Evolutionary conservation across 1,139 yeast species (phyloP).

Genomic region (Yamadazyma dushanensis): DNA sequence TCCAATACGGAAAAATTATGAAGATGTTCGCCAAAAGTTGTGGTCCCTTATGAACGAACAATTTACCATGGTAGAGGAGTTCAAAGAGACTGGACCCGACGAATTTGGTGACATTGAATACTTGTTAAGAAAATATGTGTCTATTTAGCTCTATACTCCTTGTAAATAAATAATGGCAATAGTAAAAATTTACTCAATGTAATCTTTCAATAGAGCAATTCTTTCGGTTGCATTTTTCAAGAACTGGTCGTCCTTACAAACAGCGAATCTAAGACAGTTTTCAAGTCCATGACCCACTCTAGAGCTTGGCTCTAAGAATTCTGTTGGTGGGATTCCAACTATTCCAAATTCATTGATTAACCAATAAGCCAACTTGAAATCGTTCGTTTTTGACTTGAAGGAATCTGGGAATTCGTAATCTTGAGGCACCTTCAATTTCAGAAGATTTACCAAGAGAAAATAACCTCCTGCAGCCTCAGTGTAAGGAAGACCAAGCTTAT

Average conservation of each 20-base stretch:
- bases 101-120: slow-evolving; percentile 81
- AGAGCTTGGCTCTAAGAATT: slow-evolving; percentile 62
- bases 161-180: background rate
- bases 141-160: slow-evolving; percentile 2
- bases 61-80: slow-evolving; percentile 24
- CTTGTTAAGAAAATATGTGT: slow-evolving; percentile 46
- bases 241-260: slow-evolving; percentile 85
- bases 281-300: slow-evolving; percentile 77
- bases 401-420: slow-evolving; percentile 76
- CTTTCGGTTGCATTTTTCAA: slow-evolving; percentile 80
- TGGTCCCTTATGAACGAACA: slow-evolving; percentile 53
- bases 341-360: slow-evolving; percentile 88
- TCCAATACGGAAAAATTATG: slow-evolving; percentile 70
- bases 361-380: slow-evolving; percentile 91
- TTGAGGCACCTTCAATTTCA: slow-evolving; percentile 74
- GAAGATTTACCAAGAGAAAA: slow-evolving; percentile 83
- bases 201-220: slow-evolving; percentile 67
- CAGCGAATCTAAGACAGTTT: slow-evolving; percentile 87
- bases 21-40: slow-evolving; percentile 57
- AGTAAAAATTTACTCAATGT: slow-evolving; percentile 30
- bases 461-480: slow-evolving; percentile 92
- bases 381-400: slow-evolving; percentile 63
- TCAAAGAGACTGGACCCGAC: slow-evolving; percentile 65
- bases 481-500: slow-evolving; percentile 84
- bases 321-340: slow-evolving; percentile 95